Conservation (phyloP, 2,329 filamentous ascomycete species). For the Chlorencoelia australis region DNA sequence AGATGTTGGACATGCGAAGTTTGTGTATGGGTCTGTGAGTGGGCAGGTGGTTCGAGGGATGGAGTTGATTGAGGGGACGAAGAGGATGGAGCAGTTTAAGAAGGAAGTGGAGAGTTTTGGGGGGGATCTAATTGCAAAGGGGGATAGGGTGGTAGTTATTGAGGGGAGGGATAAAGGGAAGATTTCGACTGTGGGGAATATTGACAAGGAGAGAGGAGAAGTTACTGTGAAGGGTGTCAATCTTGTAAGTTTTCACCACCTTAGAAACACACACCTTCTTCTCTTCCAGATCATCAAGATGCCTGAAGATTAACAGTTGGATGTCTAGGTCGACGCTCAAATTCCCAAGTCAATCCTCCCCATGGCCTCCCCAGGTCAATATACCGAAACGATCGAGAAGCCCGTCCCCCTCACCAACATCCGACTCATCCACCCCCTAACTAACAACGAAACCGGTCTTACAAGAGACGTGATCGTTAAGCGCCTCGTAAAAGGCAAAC, state of each 20-base stretch:
- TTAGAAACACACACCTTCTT: too few relatives aligned
- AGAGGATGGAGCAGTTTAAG: slow-evolving; percentile 16
- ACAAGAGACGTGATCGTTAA: slow-evolving; percentile 70
- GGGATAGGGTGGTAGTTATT: slow-evolving; percentile 75
- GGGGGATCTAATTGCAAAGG: slow-evolving; percentile 45
- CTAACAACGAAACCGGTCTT: slow-evolving; percentile 52
- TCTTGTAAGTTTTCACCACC: slow-evolving; percentile 40
- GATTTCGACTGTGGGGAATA: slow-evolving; percentile 59
- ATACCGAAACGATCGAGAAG: slow-evolving; percentile 38
- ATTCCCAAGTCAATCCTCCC: slow-evolving; percentile 32
- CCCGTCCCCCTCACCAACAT: slow-evolving; percentile 61
- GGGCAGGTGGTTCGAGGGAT: slow-evolving; percentile 26
- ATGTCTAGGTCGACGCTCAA: slow-evolving; percentile 33
- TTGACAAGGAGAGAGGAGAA: slow-evolving; percentile 45
- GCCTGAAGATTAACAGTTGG: too few relatives aligned
- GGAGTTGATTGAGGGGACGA: slow-evolving; percentile 3
- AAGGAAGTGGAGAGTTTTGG: slow-evolving; percentile 27
- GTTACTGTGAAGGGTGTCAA: slow-evolving; percentile 53
- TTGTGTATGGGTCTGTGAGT: slow-evolving; percentile 48
- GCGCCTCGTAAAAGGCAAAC: slow-evolving; percentile 46
- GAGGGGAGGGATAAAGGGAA: slow-evolving; percentile 72
- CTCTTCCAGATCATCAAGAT: too few relatives aligned
- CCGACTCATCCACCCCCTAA: slow-evolving; percentile 70
- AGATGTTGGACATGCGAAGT: slow-evolving; percentile 50
- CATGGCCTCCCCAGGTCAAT: slow-evolving; percentile 29